phyloP scores from a whole-genome alignment of 176 grass and related monocot species.

The Aegilops sharonensis region DNA sequence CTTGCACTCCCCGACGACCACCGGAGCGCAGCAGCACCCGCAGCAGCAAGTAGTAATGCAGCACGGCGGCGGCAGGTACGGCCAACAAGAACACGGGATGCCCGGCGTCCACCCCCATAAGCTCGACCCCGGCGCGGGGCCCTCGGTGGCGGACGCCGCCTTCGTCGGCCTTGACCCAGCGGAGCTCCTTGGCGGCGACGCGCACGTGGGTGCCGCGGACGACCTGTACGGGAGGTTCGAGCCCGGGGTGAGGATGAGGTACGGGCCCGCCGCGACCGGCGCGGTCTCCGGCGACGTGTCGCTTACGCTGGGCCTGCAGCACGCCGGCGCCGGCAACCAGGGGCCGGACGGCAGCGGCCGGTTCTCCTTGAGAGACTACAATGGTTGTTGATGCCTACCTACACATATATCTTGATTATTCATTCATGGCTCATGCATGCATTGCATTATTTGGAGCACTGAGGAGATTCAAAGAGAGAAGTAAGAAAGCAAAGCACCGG shows the following conservation, averaged over 20 bases:
- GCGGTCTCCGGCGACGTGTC: slow-evolving; percentile 69
- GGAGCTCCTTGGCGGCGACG: slow-evolving; percentile 59
- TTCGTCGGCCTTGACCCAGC: slow-evolving; percentile 53
- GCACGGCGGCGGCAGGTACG: slow-evolving; percentile 21
- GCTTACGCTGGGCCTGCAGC: slow-evolving; percentile 86
- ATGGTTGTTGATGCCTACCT: slow-evolving; percentile 52
- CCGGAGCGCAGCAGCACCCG: slow-evolving; percentile 36
- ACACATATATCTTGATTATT: slow-evolving; percentile 32
- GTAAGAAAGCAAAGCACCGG: neutral
- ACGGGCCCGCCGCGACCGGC: slow-evolving; percentile 40
- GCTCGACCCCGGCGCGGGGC: slow-evolving; percentile 41
- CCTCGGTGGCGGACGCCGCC: slow-evolving; percentile 34
- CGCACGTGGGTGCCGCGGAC: slow-evolving; percentile 38
- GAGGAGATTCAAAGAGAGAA: slow-evolving; percentile 26
- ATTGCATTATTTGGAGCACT: slow-evolving; percentile 29
- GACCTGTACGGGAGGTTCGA: slow-evolving; percentile 77
- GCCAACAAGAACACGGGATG: slow-evolving; percentile 37
- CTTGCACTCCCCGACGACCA: slow-evolving; percentile 44
- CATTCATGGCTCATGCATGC: slow-evolving; percentile 42
- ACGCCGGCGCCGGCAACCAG: slow-evolving; percentile 61
- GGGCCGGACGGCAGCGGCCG: slow-evolving; percentile 56
- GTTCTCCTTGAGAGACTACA: slow-evolving; percentile 90
- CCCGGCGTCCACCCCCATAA: slow-evolving; percentile 46
- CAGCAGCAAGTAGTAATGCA: slow-evolving; percentile 4
- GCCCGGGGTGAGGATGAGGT: slow-evolving; percentile 52